A percentile compares a stretch with the other conserved stretches of the same genome.
Evolutionary conservation across 768 basidiomycete genomes (phyloP).

Genomic region (Russula griseocarnosa): DNA sequence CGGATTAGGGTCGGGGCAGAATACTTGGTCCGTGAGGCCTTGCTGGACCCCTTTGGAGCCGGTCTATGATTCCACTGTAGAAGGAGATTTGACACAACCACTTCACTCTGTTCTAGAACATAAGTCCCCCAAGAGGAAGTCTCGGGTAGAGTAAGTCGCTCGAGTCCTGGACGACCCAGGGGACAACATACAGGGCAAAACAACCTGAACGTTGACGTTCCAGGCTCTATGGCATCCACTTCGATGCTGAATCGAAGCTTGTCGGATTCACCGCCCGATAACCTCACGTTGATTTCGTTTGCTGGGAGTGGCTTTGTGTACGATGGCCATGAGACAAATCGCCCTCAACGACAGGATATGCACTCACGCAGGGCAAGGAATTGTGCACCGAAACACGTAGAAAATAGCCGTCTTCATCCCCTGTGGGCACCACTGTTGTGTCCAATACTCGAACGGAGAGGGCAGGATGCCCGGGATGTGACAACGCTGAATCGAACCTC

Average conservation of each 20-base stretch:
- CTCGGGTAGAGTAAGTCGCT: constrained; percentile 5
- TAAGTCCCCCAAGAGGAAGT: constrained; percentile 64
- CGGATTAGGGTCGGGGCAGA: constrained; percentile 45
- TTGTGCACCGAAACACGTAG: constrained; percentile 62
- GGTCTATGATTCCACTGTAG: constrained; percentile 62
- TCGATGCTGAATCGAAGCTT: constrained; percentile 52
- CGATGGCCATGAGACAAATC: constrained; percentile 39
- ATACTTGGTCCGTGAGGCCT: constrained; percentile 31
- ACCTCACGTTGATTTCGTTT: constrained; percentile 57
- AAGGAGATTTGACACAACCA: constrained; percentile 57
- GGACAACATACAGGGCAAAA: constrained; percentile 64
- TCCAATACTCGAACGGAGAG: constrained; percentile 49
- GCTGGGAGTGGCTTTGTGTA: constrained; percentile 40
- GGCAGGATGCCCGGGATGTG: constrained; percentile 65
- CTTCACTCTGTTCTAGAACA: constrained; percentile 61
- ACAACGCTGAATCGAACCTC: constrained; percentile 47
- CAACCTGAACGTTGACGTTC: constrained; percentile 53
- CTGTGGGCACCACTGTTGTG: constrained; percentile 46
- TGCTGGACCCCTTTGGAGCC: constrained; percentile 27
- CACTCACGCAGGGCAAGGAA: constrained; percentile 68
- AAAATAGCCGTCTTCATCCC: constrained; percentile 62
- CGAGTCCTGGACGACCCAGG: constrained; percentile 3
- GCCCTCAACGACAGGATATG: background rate
- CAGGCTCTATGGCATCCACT: constrained; percentile 47
- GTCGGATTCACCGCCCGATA: constrained; percentile 61